Base-by-base conservation (phyloP, 352 stramenopile species). In the Lagenidium giganteum region DNA sequence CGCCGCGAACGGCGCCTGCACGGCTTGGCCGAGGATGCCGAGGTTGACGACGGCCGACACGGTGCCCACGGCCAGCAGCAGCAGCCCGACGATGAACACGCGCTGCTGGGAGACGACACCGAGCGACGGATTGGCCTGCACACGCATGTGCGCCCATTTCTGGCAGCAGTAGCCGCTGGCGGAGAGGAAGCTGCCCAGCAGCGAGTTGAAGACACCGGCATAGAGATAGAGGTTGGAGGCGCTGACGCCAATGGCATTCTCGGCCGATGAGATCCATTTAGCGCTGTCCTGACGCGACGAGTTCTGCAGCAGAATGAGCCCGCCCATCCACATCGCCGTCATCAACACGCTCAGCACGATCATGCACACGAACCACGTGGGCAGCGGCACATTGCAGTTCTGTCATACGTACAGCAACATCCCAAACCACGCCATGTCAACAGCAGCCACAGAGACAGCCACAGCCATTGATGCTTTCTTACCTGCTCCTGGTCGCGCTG, bases 131-230 rank as follows among this genome's bases (percentile, higher is more conserved):
- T 71, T 50, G 33, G 46, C 46, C 31, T 80, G 58, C 35, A 86
- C 67, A 38, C 68, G 70, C 23, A 68, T 63, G 45, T 90, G 77
- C 17, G 77, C 74, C 32, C 64, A 74, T 39, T 90, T 90, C 42
- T 90, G 77, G 41, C 77, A 90, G 55, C 74, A 90, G 38, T 90
- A 90, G 47, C 77, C 77, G 26, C 77, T 87, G 29, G 77, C 77
- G 3, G 74, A 86, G 30, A 90, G 57, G 33, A 87, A 90, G 24
- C 71, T 85, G 17, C 77, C 77, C 11, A 90, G 55, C 32, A 90
- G 42, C 31, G 74, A 86, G 57, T 87, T 90, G 42, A 87, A 42
- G 31, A 90, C 67, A 23, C 77, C 73, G 0, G 72, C 71, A 46
- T 87, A 89, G 24, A 89, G 60, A 31, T 71, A 74, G 20, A 74